Percentiles rank a stretch among this genome's conserved stretches.
Conservation (phyloP, 345 rosid genomes). For the Turnera subulata region DNA sequence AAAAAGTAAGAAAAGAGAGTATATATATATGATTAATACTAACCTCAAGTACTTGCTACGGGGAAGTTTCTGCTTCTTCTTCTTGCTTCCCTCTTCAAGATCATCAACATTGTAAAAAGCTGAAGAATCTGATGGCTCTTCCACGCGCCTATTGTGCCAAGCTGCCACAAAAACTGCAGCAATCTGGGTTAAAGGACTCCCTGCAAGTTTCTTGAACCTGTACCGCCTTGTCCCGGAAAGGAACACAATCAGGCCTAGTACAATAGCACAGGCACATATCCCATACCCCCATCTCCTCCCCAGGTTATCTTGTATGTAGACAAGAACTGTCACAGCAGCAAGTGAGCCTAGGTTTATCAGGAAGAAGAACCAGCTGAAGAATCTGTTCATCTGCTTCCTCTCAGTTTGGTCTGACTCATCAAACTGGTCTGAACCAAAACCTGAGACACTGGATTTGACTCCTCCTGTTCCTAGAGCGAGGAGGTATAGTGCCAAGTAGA, state of each 20-base stretch:
- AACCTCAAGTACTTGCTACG: slow-evolving; percentile 70
- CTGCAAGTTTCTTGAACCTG: slow-evolving; percentile 75
- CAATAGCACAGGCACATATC: slow-evolving; percentile 67
- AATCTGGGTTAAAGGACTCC: slow-evolving; percentile 87
- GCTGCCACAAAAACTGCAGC: slow-evolving; percentile 62
- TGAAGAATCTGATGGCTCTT: slow-evolving; percentile 55
- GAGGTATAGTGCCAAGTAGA: slow-evolving; percentile 71
- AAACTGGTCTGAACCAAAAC: slow-evolving; percentile 94
- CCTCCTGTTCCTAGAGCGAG: slow-evolving; percentile 93
- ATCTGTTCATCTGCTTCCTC: slow-evolving; percentile 56
- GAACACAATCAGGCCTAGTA: slow-evolving; percentile 48
- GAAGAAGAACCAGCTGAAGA: slow-evolving; percentile 95
- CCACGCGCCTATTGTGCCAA: slow-evolving; percentile 53
- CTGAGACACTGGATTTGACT: slow-evolving; percentile 90
- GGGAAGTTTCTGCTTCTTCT: slow-evolving; percentile 68
- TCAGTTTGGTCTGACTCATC: slow-evolving; percentile 66
- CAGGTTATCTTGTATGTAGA: slow-evolving; percentile 78
- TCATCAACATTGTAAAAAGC: slow-evolving; percentile 53
- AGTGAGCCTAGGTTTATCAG: slow-evolving; percentile 80
- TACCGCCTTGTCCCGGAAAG: slow-evolving; percentile 72
- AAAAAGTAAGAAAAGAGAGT: not conserved
- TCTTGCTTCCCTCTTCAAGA: slow-evolving; percentile 35
- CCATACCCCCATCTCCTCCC: slow-evolving; percentile 95
- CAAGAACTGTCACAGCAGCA: slow-evolving; percentile 72
- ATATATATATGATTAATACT: slow-evolving; percentile 19